Evolutionary conservation across 164 flowering plant species (phyloP), one percentile per base, ranked within the genome.

Genomic region (Liriodendron chinense): DNA sequence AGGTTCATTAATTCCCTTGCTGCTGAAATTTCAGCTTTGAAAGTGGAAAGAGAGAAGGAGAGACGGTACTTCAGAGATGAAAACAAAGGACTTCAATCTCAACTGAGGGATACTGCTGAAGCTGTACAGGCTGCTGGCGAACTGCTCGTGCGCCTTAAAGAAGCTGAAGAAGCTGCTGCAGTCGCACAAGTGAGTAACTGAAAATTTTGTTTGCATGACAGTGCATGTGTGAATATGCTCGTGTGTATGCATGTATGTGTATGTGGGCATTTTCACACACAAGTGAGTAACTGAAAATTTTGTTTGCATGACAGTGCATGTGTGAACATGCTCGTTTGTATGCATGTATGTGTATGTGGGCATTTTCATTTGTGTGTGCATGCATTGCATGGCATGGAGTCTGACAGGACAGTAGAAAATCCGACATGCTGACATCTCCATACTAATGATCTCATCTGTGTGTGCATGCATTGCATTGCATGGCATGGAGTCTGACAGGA

Each of bases 51-150:
- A 78, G 99, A 93, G 64, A 91, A 87, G 72, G 99, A 94, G 78
- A 90, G 89, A 73, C 79, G 86, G 34, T 87, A 91, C 73, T 77
- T 88, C 62, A 90, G 89, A 83, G 97, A 94, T 77, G 98, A 96
- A 83, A 94, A 88, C 73, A 94, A 81, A 82, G 94, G 89, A 22
- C 96, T 96, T 71, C 93, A 89, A 71, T 83, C 94, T 76, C 98
- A 96, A 78, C 77, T 96, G 75, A 84, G 92, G 76, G 99, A 96
- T 83, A 96, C 99, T 57, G 98, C 94, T 75, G 99, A 96, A 80
- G 98, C 99, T 75, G 94, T 96, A 50, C 97, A 94, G 75, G 99
- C 99, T 67, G 99, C 99, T 61, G 96, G 99, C 12, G 99, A 96
- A 78, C 81, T 96, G 62, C 90, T 94, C 71, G 97, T 92, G 65